Evolutionary conservation across 108 stramenopile genomes (phyloP).

Genomic region (Cylindrotheca fusiformis): DNA sequence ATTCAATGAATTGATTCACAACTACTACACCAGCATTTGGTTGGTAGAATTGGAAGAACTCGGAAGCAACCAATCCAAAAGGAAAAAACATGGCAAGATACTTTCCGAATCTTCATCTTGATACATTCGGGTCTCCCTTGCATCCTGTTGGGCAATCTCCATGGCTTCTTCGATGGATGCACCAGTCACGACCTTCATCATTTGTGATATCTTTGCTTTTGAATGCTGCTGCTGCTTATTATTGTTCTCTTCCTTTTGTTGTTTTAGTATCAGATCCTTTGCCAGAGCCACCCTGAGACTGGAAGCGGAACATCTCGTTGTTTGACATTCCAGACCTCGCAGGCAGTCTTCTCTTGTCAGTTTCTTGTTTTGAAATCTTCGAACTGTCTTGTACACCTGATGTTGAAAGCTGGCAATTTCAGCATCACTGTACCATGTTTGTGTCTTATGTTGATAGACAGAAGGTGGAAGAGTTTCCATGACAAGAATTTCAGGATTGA

Average conservation of each 20-base stretch:
- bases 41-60: too few relatives aligned
- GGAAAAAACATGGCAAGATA: not conserved
- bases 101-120: not conserved
- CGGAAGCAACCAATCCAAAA: too few relatives aligned
- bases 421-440: not conserved
- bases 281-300: not conserved
- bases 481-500: not conserved
- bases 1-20: not conserved
- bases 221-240: not conserved
- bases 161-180: not conserved
- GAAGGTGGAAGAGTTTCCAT: not conserved
- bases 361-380: not conserved
- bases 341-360: not conserved
- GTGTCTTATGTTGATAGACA: not conserved
- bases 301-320: not conserved
- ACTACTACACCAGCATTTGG: not conserved
- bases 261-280: not conserved
- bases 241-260: too few relatives aligned
- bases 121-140: not conserved
- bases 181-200: not conserved
- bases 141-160: not conserved
- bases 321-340: not conserved
- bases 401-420: not conserved
- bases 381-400: not conserved
- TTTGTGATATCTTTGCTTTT: not conserved